Evolutionary conservation across 208 protist species (phyloP), one percentile per base, ranked within the genome.

Genomic region (Acanthamoeba castellanii): DNA sequence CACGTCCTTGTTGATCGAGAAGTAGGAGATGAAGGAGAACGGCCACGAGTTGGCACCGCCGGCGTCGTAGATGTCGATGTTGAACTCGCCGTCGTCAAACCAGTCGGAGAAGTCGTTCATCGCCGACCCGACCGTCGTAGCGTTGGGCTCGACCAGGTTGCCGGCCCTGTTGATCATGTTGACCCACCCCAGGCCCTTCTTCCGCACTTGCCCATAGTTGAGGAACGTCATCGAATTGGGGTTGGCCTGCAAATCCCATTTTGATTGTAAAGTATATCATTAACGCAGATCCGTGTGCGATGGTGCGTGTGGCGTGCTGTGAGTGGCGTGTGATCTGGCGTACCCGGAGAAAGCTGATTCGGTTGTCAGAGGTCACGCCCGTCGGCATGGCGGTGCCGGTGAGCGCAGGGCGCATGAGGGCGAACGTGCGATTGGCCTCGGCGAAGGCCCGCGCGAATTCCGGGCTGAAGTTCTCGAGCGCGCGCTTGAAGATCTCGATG

Each of bases 151-250:
- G 25, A 85, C 76, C 47, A 85, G 22, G 76, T 85, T 85, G 76
- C 76, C 76, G 7, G 76, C 76, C 45, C 25, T 50, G 45, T 85
- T 85, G 76, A 85, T 85, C 76, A 85, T 85, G 47, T 85, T 85
- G 42, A 85, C 47, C 76, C 76, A 85, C 4, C 42, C 47, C 25
- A 85, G 30, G 16, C 22, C 22, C 9, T 57, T 18, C 20, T 5
- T 3, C 42, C 14, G 11, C 8, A 37, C 76, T 14, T 27, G 25
- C 7, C 18, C 16, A 25, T 59, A 57, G 47, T 11, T 30, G 42
- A 85, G 6, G 30, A 85, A 27, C 25, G 76, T 85, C 76, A 85
- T 85, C 47, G 76, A 85, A 6, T 85, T 85, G 22, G 30, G 13
- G 22, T 52, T 14, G 8, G 5, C 6, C 76, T 57, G 30, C 34